Base-by-base conservation (phyloP, 179 eudicot genomes). In the Monotropa hypopitys region DNA sequence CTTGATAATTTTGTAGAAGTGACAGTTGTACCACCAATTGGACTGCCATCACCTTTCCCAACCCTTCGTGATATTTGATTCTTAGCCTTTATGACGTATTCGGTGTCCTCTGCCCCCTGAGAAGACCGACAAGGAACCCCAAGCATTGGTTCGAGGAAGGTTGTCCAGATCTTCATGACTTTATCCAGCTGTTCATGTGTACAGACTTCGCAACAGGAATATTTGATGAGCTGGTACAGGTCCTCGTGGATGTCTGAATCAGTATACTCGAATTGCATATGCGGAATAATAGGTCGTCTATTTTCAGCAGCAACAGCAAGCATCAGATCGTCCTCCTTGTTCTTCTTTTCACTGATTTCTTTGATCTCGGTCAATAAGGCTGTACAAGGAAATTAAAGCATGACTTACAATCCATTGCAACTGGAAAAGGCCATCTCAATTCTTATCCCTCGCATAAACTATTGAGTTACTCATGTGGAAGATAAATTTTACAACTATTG, bases 131-230 rank as follows among this genome's bases (percentile, higher is more conserved):
- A 75, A 45, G 85, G 86, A 73, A 88, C 80, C 43, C 94, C 90
- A 59, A 93, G 81, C 85, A 93, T 77, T 46, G 88, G 89, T 84
- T 92, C 97, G 54, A 91, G 76, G 69, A 93, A 91, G 49, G 86
- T 78, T 69, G 88, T 89, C 97, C 97, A 93, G 23, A 93, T 86
- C 84, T 86, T 89, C 92, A 88, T 83, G 54, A 90, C 91, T 86
- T 87, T 89, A 80, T 85, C 89, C 77, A 85, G 70, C 78, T 89
- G 94, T 76, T 93, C 97, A 82, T 87, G 85, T 45, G 94, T 54
- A 80, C 88, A 88, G 79, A 87, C 83, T 88, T 92, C 94, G 80
- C 86, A 89, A 76, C 91, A 90, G 20, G 97, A 86, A 84, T 83
- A 89, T 73, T 91, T 91, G 70, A 93, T 86, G 32, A 93, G 82